Conservation (phyloP, 2,329 filamentous ascomycete genomes). For the Pyrenophora tritici-repentis region DNA sequence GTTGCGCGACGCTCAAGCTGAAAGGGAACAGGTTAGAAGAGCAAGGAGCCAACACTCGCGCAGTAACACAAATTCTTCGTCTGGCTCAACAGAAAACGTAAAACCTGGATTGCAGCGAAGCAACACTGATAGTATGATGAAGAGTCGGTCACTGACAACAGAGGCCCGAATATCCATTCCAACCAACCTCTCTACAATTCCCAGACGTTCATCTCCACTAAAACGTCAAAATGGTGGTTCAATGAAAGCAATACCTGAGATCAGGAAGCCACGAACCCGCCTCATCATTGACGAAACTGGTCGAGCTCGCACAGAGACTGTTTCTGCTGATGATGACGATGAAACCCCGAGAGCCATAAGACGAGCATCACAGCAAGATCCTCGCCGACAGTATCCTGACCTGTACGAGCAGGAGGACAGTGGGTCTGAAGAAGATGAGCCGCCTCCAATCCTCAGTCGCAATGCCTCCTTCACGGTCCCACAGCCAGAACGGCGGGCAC, state of each 20-base stretch:
- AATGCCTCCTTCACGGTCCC: slow-evolving; percentile 45
- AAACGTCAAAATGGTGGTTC: slow-evolving; percentile 51
- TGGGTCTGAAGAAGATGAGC: slow-evolving; percentile 45
- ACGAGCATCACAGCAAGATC: slow-evolving; percentile 31
- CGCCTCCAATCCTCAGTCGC: slow-evolving; percentile 38
- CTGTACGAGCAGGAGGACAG: slow-evolving; percentile 51
- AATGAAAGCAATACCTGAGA: slow-evolving; percentile 54
- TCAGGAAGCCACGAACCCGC: slow-evolving; percentile 49
- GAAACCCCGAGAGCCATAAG: slow-evolving; percentile 35
- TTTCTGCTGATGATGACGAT: slow-evolving; percentile 43
- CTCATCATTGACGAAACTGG: slow-evolving; percentile 56
- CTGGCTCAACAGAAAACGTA: slow-evolving; percentile 38
- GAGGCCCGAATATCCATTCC: slow-evolving; percentile 37
- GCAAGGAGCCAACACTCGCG: slow-evolving; percentile 46
- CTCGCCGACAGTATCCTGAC: slow-evolving; percentile 50
- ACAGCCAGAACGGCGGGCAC: slow-evolving; percentile 36
- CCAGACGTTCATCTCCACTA: slow-evolving; percentile 53
- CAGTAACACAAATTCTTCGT: slow-evolving; percentile 48
- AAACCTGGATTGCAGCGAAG: slow-evolving; percentile 50
- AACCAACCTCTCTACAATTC: slow-evolving; percentile 37
- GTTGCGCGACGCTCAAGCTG: slow-evolving; percentile 40
- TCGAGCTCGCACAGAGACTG: slow-evolving; percentile 54
- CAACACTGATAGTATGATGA: slow-evolving; percentile 52
- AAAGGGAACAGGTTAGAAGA: slow-evolving; percentile 40
- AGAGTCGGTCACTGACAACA: slow-evolving; percentile 33